Conservation (phyloP, 441 rosid genomes). For the Adansonia rubrostipa region DNA sequence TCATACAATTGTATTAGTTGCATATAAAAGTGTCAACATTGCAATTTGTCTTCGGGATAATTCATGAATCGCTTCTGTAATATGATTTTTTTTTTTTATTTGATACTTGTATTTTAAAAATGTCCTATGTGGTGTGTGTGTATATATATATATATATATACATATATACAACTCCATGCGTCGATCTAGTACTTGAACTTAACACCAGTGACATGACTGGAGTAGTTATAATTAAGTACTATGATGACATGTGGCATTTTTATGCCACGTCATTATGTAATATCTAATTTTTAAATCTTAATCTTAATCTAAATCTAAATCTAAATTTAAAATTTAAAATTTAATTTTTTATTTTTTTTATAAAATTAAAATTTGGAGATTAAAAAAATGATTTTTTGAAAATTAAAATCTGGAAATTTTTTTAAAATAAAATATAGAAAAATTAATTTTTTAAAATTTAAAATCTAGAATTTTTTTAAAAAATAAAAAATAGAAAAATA, state of each 20-base stretch:
- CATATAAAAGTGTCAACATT: background rate
- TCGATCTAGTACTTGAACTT: background rate
- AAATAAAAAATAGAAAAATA: background rate
- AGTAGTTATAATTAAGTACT: background rate
- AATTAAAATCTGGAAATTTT: background rate
- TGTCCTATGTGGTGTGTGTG: conserved; percentile 1
- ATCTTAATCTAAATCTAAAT: no score
- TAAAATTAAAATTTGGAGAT: background rate
- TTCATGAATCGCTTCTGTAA: background rate
- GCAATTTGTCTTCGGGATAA: background rate
- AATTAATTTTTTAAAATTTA: background rate
- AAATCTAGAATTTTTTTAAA: background rate
- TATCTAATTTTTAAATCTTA: no score
- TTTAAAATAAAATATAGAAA: background rate
- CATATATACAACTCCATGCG: background rate
- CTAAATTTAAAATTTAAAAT: background rate
- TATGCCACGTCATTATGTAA: background rate
- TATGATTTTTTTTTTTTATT: no score
- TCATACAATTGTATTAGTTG: background rate
- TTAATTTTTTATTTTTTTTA: background rate
- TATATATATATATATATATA: background rate
- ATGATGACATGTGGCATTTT: background rate
- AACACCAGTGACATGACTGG: background rate
- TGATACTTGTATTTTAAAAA: background rate
- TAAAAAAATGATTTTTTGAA: background rate